Base-by-base conservation (phyloP, 805 yeast species). In the Cyberlindnera mycetangii region DNA sequence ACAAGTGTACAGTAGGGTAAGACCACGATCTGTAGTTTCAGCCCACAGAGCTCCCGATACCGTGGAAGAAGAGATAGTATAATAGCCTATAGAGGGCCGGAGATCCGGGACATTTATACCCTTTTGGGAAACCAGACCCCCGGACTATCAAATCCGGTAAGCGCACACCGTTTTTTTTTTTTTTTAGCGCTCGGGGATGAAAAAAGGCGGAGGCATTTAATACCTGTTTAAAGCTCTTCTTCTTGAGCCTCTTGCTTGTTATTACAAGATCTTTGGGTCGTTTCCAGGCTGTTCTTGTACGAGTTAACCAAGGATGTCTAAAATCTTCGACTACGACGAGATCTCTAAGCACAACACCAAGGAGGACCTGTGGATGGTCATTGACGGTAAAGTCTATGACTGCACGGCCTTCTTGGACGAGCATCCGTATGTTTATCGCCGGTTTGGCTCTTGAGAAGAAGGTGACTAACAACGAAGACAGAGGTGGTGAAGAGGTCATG, bases 401-500 rank as follows among this genome's bases (percentile, higher is more conserved):
- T 47, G 50, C 20, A 84, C 95, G 4, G 60, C 61, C 32, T 72
- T 70, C 53, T 56, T 71, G 56, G 76, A 71, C 45, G 76, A 72
- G 58, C 84, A 79, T 64, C 84, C 85, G 73, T 75, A 71, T 54
- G 72, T 74, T 34, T 59, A 6, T 11, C 20, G 5, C 5, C 18
- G 6, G 14, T 28, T 21, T 14, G 8, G 19, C 7, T 9, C n/a
- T 7, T 21, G 17, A 14, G 15, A 7, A 11, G 20, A 17, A 6
- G 5, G 27, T 6, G 17, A 17, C 27, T 71, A 71, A 60, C 72
- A 70, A 15, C 4, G n/a, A n/a, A 17, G 11, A 24, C 37, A 54
- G 59, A 41, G 96, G 96, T 62, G 96, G 96, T 53, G 87, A 84
- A 51, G 96, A 89, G 62, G 92, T 88, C 19, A 71, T 88, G 55